Percentiles rank a stretch among this genome's conserved stretches.
phyloP scores from a whole-genome alignment of 495 filamentous ascomycete species.

The Darksidea phi region DNA sequence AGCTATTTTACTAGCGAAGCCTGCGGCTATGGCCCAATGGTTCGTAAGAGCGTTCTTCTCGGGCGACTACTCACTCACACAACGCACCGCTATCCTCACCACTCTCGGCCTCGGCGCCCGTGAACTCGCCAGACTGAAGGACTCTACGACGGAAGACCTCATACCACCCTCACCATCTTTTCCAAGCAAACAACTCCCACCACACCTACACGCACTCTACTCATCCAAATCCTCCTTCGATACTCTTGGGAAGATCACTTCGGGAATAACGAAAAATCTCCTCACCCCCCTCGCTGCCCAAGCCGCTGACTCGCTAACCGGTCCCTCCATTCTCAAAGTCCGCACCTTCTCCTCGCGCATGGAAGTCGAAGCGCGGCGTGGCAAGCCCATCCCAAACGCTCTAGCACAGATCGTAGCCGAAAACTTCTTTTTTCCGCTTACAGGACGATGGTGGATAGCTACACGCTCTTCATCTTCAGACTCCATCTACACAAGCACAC shows the following conservation, averaged over 20 bases:
- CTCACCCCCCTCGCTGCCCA: conserved; percentile 75
- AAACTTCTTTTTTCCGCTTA: conserved; percentile 79
- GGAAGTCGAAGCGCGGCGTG: conserved; percentile 63
- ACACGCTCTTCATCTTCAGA: conserved; percentile 46
- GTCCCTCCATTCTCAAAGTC: conserved; percentile 81
- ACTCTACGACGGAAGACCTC: conserved; percentile 42
- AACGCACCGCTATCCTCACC: conserved; percentile 76
- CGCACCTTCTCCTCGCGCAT: conserved; percentile 73
- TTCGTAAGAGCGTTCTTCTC: conserved; percentile 83
- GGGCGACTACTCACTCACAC: conserved; percentile 83
- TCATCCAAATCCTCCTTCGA: conserved; percentile 40
- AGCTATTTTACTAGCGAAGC: conserved; percentile 72
- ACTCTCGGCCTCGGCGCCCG: conserved; percentile 80
- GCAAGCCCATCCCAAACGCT: conserved; percentile 68
- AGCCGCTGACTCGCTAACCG: conserved; percentile 67
- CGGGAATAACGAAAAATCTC: conserved; percentile 63
- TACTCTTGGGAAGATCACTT: conserved; percentile 61
- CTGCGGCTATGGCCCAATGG: conserved; percentile 75
- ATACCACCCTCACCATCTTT: conserved; percentile 53
- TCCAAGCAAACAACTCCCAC: conserved; percentile 70
- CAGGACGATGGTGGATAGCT: conserved; percentile 51
- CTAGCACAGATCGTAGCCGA: conserved; percentile 70
- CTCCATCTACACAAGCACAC: conserved; percentile 56
- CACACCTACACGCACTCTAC: conserved; percentile 57
- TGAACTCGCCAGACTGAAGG: conserved; percentile 78